A percentile compares a stretch with the other conserved stretches of the same genome.
phyloP scores from a whole-genome alignment of 2,329 filamentous ascomycete species.

The Fusarium phyllophilum region DNA sequence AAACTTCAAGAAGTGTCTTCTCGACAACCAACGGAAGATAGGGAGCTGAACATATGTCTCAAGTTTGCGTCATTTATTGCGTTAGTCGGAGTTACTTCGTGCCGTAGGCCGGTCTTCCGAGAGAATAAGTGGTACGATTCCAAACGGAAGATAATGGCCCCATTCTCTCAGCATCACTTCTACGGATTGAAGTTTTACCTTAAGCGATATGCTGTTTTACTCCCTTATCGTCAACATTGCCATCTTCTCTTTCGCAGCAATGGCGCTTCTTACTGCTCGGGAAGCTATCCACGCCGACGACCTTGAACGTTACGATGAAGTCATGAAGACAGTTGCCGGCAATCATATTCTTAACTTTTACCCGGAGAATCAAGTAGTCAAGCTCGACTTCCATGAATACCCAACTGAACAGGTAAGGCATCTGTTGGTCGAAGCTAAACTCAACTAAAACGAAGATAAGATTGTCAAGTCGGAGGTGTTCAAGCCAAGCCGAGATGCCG shows the following conservation, averaged over 20 bases:
- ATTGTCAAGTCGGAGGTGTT: not conserved
- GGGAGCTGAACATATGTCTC: not conserved
- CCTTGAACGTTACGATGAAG: not conserved
- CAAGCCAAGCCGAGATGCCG: not conserved
- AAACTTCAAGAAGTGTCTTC: not conserved
- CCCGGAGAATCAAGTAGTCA: not conserved
- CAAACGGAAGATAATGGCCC: too few species aligned
- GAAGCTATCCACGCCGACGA: not conserved
- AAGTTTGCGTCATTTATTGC: not conserved
- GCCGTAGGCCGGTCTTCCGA: not conserved
- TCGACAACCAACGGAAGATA: not conserved
- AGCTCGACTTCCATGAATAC: not conserved
- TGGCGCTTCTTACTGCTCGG: not conserved
- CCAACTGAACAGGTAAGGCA: not conserved
- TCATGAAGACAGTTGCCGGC: not conserved
- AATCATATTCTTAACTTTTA: not conserved
- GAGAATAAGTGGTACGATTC: rapidly evolving
- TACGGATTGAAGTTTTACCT: too few species aligned
- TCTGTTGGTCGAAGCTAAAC: rapidly evolving
- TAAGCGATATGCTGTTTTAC: not conserved
- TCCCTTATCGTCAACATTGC: rapidly evolving
- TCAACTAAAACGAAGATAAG: rapidly evolving
- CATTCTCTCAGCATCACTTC: too few species aligned
- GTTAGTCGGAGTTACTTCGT: rapidly evolving
- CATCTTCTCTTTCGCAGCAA: not conserved